These are phyloP conservation scores for Aspergillus alliaceus DNA, from an alignment of 2,329 filamentous ascomycete genomes.

Conservation along the genomic window DNA sequence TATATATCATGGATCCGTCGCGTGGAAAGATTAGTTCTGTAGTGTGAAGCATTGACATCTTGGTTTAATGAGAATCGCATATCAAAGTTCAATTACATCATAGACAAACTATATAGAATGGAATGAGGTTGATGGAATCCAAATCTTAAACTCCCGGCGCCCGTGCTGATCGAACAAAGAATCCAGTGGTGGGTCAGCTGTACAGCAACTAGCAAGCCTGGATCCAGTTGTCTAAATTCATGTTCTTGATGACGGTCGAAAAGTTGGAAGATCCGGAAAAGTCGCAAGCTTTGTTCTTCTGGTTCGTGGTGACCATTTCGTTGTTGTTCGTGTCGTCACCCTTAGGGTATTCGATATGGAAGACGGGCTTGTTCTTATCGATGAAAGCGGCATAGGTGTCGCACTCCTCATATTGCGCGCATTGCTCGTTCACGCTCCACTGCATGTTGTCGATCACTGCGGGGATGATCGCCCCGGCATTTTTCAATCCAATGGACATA, in stretches of 20 bases:
- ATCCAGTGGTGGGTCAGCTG: not conserved
- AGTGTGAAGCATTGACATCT: not conserved
- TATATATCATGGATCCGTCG: not conserved
- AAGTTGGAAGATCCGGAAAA: slow-evolving; percentile 52
- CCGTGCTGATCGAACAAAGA: slow-evolving; percentile 1
- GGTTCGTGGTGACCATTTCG: slow-evolving; percentile 30
- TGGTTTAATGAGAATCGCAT: not conserved
- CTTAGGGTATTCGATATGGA: slow-evolving; percentile 70
- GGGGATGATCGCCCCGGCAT: slow-evolving; percentile 61
- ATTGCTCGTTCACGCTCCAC: slow-evolving; percentile 72
- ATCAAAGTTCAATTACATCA: not conserved
- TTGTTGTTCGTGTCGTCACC: slow-evolving; percentile 43
- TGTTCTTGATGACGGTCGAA: slow-evolving; percentile 66
- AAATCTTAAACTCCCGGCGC: slow-evolving; percentile 1
- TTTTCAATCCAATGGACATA: slow-evolving; percentile 68
- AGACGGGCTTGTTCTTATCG: slow-evolving; percentile 64
- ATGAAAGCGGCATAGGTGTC: slow-evolving; percentile 59
- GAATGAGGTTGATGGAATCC: not conserved
- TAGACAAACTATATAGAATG: slow-evolving; percentile 2
- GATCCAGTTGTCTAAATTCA: slow-evolving; percentile 64
- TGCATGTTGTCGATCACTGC: slow-evolving; percentile 54
- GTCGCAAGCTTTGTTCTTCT: slow-evolving; percentile 48
- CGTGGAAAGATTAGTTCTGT: not conserved
- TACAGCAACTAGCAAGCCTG: slow-evolving; percentile 50
- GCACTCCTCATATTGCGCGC: slow-evolving; percentile 62